Evolutionary conservation across 2,329 filamentous ascomycete genomes (phyloP).

Genomic region (Penicillium decumbens): DNA sequence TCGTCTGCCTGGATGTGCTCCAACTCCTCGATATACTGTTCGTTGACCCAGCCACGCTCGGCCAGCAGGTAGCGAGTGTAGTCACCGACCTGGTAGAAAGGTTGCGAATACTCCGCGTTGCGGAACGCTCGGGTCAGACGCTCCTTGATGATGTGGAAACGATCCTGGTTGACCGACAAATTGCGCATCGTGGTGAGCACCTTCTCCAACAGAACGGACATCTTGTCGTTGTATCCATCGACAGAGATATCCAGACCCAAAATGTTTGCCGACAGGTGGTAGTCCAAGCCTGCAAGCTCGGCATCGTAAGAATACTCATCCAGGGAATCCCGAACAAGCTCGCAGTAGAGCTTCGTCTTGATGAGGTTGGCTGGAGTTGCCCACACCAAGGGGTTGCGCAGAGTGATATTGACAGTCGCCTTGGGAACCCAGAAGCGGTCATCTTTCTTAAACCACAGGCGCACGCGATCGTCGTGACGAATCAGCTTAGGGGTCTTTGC

Average conservation of each 20-base stretch:
- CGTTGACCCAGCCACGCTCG: slow-evolving; percentile 71
- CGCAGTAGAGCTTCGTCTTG: slow-evolving; percentile 74
- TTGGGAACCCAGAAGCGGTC: slow-evolving; percentile 98
- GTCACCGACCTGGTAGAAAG: slow-evolving; percentile 81
- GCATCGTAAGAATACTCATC: slow-evolving; percentile 95
- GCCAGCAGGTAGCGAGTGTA: slow-evolving; percentile 75
- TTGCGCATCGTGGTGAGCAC: slow-evolving; percentile 80
- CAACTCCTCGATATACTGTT: slow-evolving; percentile 74
- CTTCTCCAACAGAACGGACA: slow-evolving; percentile 83
- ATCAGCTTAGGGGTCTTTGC: slow-evolving; percentile 72
- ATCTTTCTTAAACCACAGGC: slow-evolving; percentile 97
- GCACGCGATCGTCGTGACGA: slow-evolving; percentile 72
- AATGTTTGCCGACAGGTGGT: slow-evolving; percentile 67
- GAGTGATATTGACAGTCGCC: slow-evolving; percentile 75
- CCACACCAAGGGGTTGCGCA: slow-evolving; percentile 73
- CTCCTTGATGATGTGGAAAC: slow-evolving; percentile 90
- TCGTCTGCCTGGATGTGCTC: slow-evolving; percentile 68
- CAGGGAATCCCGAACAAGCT: slow-evolving; percentile 80
- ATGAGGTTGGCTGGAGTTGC: slow-evolving; percentile 73
- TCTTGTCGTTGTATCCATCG: slow-evolving; percentile 93
- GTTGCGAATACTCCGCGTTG: slow-evolving; percentile 83
- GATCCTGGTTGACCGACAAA: slow-evolving; percentile 75
- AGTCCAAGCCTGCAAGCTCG: slow-evolving; percentile 82
- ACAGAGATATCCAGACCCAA: slow-evolving; percentile 74
- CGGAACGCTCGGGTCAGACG: slow-evolving; percentile 69